A percentile compares a stretch with the other conserved stretches of the same genome.
phyloP scores from a whole-genome alignment of 78 protist species.

The Dictyostelium brefeldianum region DNA sequence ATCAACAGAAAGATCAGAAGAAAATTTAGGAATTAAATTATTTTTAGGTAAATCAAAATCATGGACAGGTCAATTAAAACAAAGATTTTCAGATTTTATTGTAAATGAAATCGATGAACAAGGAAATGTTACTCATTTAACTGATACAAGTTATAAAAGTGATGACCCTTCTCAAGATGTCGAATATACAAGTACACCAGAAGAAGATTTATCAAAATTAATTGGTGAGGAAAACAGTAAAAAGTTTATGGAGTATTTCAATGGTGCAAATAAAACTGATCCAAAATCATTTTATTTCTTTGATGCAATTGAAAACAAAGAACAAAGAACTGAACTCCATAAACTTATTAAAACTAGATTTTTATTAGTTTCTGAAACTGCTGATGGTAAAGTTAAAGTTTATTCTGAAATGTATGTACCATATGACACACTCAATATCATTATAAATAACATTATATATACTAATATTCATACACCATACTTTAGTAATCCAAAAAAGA shows the following conservation, averaged over 20 bases:
- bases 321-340: conserved; percentile 59
- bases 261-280: conserved; percentile 24
- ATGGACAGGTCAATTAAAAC: conserved; percentile 79
- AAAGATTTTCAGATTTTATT: conserved; percentile 69
- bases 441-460: no score
- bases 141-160: no score
- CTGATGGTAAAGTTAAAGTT: conserved; percentile 42
- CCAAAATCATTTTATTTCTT: conserved; percentile 39
- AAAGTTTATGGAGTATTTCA: conserved; percentile 20
- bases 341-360: conserved; percentile 27
- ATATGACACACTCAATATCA: no score
- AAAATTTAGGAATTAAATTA: conserved; percentile 43
- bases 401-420: conserved; percentile 21
- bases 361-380: conserved; percentile 30
- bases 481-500: conserved; percentile 4
- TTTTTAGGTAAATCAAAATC: conserved; percentile 36
- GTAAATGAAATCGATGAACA: conserved; percentile 81
- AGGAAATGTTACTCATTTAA: conserved; percentile 47
- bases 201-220: conserved; percentile 23
- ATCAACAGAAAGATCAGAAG: conserved; percentile 38
- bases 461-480: no score
- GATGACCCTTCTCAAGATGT: neutral
- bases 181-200: neutral
- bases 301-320: conserved; percentile 29
- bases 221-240: conserved; percentile 53